A percentile compares a stretch with the other conserved stretches of the same genome.
Conservation (phyloP, 1,139 yeast genomes). For the Kodamaea suecica region DNA sequence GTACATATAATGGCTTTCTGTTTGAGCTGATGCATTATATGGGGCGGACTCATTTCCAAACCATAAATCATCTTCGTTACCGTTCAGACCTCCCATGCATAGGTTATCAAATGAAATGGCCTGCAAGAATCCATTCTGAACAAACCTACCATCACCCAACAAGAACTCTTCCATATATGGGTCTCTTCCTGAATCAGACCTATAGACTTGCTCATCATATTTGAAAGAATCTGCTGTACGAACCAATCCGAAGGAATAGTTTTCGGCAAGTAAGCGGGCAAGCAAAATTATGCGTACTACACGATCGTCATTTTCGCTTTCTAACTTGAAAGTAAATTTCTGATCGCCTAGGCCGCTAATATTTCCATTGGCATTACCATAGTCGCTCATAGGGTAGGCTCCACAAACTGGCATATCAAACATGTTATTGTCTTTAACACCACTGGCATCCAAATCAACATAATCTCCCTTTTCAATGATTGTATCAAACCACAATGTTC, state of each 20-base stretch:
- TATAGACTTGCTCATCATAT: conserved; percentile 30
- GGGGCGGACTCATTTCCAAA: conserved; percentile 13
- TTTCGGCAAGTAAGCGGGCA: conserved; percentile 49
- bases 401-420: conserved; percentile 71
- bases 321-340: conserved; percentile 27
- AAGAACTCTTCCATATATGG: conserved; percentile 36
- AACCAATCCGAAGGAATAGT: conserved; percentile 48
- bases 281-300: conserved; percentile 49
- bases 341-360: conserved; percentile 11
- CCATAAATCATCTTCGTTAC: conserved; percentile 22
- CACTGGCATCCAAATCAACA: conserved; percentile 51
- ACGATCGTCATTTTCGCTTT: conserved; percentile 42
- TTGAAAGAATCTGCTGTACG: conserved; percentile 37
- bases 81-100: conserved; percentile 9
- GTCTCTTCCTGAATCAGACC: conserved; percentile 19
- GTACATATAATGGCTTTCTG: background rate
- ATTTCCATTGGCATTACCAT: background rate
- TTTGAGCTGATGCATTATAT: background rate
- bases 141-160: conserved; percentile 42
- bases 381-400: conserved; percentile 31
- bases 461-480: conserved; percentile 50
- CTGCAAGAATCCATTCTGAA: conserved; percentile 41
- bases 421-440: conserved; percentile 51
- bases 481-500: conserved; percentile 73
- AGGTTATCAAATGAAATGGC: conserved; percentile 29